These are phyloP conservation scores for Populus davidiana DNA, from an alignment of 345 rosid genomes.

Conservation along the genomic window DNA sequence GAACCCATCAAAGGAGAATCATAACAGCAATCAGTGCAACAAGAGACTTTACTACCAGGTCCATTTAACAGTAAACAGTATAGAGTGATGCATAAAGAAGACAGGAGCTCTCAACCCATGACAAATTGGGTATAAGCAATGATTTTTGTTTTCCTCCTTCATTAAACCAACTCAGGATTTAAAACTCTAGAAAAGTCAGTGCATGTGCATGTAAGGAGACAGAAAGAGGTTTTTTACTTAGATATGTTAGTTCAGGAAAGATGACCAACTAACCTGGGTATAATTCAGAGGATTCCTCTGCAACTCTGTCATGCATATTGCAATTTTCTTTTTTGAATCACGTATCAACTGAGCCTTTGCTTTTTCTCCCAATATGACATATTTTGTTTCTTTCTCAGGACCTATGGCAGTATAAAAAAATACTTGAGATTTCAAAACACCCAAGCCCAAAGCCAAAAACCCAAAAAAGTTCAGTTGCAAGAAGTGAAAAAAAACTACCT, in stretches of 20 bases:
- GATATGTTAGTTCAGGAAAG: background rate
- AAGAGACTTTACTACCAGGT: background rate
- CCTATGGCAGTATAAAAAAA: conserved; percentile 38
- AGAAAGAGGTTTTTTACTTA: background rate
- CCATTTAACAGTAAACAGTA: background rate
- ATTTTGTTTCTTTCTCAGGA: conserved; percentile 79
- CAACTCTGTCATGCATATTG: conserved; percentile 63
- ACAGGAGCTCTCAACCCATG: background rate
- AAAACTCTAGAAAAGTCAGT: background rate
- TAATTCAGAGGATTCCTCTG: conserved; percentile 87
- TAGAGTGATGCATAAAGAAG: background rate
- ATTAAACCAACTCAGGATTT: background rate
- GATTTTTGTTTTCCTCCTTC: background rate
- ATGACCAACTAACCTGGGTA: conserved; percentile 59
- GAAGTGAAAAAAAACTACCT: conserved; percentile 44
- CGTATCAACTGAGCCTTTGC: conserved; percentile 80
- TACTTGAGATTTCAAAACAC: conserved; percentile 16
- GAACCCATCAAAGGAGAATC: background rate
- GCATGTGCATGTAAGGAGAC: background rate
- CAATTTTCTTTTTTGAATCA: conserved; percentile 76
- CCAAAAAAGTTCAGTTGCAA: background rate
- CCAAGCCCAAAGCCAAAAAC: background rate
- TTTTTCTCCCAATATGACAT: conserved; percentile 87
- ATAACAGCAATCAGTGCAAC: background rate
- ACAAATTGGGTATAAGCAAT: background rate